Base-by-base conservation (phyloP, 495 filamentous ascomycete species). In the Elasticomyces elasticus region DNA sequence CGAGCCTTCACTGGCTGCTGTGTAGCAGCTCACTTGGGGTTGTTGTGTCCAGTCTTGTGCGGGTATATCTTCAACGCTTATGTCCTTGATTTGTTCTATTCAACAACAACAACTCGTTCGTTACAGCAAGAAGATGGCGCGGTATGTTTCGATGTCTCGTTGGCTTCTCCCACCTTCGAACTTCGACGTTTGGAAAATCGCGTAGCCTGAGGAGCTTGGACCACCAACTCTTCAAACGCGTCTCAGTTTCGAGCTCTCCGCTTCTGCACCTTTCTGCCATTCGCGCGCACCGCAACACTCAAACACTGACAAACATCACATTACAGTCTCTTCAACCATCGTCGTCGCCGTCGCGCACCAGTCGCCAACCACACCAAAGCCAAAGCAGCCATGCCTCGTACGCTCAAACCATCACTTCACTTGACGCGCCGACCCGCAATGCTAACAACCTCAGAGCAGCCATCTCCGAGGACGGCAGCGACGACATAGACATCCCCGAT, bases 391-490 rank as follows among this genome's bases (percentile, higher is more conserved):
- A 52, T 52, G 54, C 47, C 54, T 30, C 47, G 47, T 45, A 9
- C 22, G 20, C 19, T 10, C 19, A 5, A 5, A 5, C 42, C 19
- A 5, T 23, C 20, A 45, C 24, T n/a, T n/a, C 24, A 45, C 20
- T 12, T 11, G 20, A 7, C 42, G 42, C 2, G 4, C 20, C 19
- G 13, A 23, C n/a, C n/a, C n/a, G 5, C 20, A 19, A 45, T 1
- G 46, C 56, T 60, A 11, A 62, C 31, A n/a, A 30, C 19, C 24
- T 31, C n/a, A 52, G 40, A 67, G 67, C 67, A 26, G 62, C 65
- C 5, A 54, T 69, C 11, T 62, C 54, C 52, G 67, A 69, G 43
- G 66, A 67, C n/a, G 69, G 66, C 0, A 54, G 46, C 49, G 66
- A 66, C 19, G 58, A 57, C 47, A 46, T 62, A 19, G 52, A 33